Percentiles rank a stretch among this genome's conserved stretches.
Evolutionary conservation across 768 basidiomycete species (phyloP).

Genomic region (Hydnomerulius pinastri): DNA sequence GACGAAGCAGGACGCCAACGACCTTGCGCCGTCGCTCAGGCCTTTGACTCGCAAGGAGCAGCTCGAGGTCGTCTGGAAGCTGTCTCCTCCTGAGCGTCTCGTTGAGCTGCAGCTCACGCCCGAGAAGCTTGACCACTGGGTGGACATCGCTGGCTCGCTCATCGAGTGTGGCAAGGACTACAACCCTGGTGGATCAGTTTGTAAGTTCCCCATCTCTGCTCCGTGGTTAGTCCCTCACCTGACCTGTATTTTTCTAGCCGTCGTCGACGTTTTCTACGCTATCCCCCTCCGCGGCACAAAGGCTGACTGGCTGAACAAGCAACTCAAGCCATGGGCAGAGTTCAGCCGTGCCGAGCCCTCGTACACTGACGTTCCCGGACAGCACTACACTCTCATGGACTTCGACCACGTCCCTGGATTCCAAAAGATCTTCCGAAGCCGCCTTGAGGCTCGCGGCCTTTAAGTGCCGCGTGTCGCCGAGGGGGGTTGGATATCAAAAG

Average conservation of each 20-base stretch:
- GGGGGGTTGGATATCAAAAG: too few relatives aligned
- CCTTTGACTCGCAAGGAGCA: constrained; percentile 8
- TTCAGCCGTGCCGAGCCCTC: constrained; percentile 13
- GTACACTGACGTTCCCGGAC: constrained; percentile 15
- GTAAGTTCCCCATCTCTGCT: background rate
- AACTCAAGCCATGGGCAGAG: constrained; percentile 16
- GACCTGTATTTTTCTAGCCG: background rate
- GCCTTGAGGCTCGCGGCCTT: too few relatives aligned
- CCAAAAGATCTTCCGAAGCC: constrained; percentile 18
- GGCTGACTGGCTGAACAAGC: constrained; percentile 16
- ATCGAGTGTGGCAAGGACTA: too few relatives aligned
- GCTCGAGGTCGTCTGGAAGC: constrained; percentile 11
- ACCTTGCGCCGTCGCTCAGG: constrained; percentile 6
- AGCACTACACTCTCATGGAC: constrained; percentile 20
- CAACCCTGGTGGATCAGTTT: too few relatives aligned
- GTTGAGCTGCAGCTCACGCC: constrained; percentile 10
- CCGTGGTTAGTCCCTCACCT: background rate
- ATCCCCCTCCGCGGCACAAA: constrained; percentile 15
- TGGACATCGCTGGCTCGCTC: constrained; percentile 10
- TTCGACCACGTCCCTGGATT: constrained; percentile 13
- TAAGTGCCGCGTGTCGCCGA: too few relatives aligned
- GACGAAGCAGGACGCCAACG: constrained; percentile 5
- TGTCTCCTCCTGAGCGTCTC: constrained; percentile 8
- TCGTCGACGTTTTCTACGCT: constrained; percentile 11
- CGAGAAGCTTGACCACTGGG: constrained; percentile 15